These are phyloP conservation scores for Magnusiomyces tetraspermus DNA, from an alignment of 1,139 yeast genomes.

Conservation along the genomic window DNA sequence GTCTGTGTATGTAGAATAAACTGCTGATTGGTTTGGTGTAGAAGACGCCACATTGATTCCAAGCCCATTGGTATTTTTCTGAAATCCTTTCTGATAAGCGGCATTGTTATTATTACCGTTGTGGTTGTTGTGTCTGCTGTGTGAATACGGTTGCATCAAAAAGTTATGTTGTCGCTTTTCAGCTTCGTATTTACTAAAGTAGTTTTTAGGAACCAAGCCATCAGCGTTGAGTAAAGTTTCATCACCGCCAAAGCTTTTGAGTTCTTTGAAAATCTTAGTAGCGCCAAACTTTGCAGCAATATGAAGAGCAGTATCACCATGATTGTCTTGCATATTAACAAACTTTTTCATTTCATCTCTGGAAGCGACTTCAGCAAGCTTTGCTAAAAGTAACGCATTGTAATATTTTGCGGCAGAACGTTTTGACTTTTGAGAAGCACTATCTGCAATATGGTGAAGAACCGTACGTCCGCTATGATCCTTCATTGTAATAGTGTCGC, in stretches of 20 bases:
- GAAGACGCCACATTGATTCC: neutral
- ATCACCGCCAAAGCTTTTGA: constrained; percentile 58
- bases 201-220: neutral
- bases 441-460: constrained; percentile 69
- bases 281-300: constrained; percentile 70
- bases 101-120: too few relatives aligned
- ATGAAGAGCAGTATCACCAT: constrained; percentile 86
- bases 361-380: constrained; percentile 45
- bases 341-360: constrained; percentile 42
- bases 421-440: constrained; percentile 49
- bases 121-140: too few relatives aligned
- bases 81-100: neutral
- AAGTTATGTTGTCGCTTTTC: neutral
- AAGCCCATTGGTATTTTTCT: neutral
- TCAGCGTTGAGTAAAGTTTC: neutral
- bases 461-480: constrained; percentile 64
- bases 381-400: constrained; percentile 65
- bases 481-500: constrained; percentile 52
- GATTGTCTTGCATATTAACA: constrained; percentile 65
- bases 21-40: neutral
- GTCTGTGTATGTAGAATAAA: neutral
- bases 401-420: constrained; percentile 74
- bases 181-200: neutral
- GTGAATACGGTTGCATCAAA: neutral
- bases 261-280: constrained; percentile 61